Base-by-base conservation (phyloP, 257 asterid genomes). In the Hygrophila difformis region DNA sequence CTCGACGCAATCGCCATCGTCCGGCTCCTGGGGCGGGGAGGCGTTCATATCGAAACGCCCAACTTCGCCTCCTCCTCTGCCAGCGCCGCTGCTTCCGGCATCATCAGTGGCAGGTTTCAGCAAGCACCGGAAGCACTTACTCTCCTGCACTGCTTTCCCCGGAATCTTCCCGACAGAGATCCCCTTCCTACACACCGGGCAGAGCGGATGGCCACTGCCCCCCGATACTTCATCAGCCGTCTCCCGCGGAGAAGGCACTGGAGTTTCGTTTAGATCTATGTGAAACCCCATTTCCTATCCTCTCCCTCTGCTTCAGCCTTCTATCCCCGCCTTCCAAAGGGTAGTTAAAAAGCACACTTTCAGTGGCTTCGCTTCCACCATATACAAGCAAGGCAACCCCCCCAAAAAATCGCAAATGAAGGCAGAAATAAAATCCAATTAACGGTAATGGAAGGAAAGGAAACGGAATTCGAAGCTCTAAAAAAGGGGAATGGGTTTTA, bases 231-330 rank as follows among this genome's bases (percentile, higher is more conserved):
- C 73, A 23, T 62, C 73, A 12, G 20, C 60, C 12, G 72, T 57
- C 51, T 72, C 88, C 0, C 94, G 76, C 0, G 94, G 92, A 6
- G 96, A 85, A 24, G 83, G 21, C 1, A 66, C 49, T 33, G 96
- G 96, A 53, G 77, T 37, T 57, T 81, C 87, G 65, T 84, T 84
- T 11, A 84, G 82, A 64, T 84, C 95, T 47, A 84, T 81, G 10
- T 51, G 68, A 8, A 81, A 71, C 20, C 82, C 77, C 68, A 74
- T 68, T 52, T 49, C 71, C 49, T 72, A 62, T 57, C 47, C 49
- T 56, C 59, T 56, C 1, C 37, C 44, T 13, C 51, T 43, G 33
- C 12, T 53, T 50, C 31, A 53, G 58, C 18, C 39, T n/a, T 48
- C 54, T 24, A 54, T 9, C 21, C 58, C 69, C 74, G 65, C 62